These are phyloP conservation scores for Myrmaecium sp. DNA, from an alignment of 2,329 filamentous ascomycete genomes.

Conservation along the genomic window DNA sequence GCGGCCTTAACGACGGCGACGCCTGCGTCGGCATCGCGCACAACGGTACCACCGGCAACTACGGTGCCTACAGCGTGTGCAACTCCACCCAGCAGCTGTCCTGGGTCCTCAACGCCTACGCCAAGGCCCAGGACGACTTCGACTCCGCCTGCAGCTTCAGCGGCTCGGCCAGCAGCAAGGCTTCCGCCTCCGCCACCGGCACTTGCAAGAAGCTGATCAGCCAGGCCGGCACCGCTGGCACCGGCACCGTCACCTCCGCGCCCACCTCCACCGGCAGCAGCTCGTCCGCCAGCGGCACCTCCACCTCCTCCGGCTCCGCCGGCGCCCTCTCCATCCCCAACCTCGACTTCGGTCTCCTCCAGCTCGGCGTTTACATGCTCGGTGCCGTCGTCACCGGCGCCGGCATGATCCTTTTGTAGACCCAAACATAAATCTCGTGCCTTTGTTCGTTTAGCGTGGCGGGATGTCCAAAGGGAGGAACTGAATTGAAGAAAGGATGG, in stretches of 20 bases:
- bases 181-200: slow-evolving; percentile 27
- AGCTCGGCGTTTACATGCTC: slow-evolving; percentile 32
- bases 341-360: slow-evolving; percentile 28
- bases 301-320: slow-evolving; percentile 18
- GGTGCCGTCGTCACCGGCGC: slow-evolving; percentile 34
- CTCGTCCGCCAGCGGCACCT: slow-evolving; percentile 10
- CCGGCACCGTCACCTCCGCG: slow-evolving; percentile 34
- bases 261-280: slow-evolving; percentile 23
- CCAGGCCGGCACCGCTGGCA: slow-evolving; percentile 45
- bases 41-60: slow-evolving; percentile 50
- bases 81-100: slow-evolving; percentile 50
- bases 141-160: slow-evolving; percentile 52
- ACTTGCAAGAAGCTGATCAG: slow-evolving; percentile 43
- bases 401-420: slow-evolving; percentile 38
- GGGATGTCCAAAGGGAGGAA: too few species aligned
- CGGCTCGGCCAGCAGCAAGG: slow-evolving; percentile 43
- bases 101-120: slow-evolving; percentile 60
- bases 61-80: slow-evolving; percentile 70
- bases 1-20: slow-evolving; percentile 34
- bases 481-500: too few species aligned
- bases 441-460: too few species aligned
- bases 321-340: slow-evolving; percentile 26
- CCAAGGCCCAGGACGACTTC: slow-evolving; percentile 37
- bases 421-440: too few species aligned
- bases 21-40: slow-evolving; percentile 52